Evolutionary conservation across 495 filamentous ascomycete genomes (phyloP).

Genomic region (Tuber calosporum): DNA sequence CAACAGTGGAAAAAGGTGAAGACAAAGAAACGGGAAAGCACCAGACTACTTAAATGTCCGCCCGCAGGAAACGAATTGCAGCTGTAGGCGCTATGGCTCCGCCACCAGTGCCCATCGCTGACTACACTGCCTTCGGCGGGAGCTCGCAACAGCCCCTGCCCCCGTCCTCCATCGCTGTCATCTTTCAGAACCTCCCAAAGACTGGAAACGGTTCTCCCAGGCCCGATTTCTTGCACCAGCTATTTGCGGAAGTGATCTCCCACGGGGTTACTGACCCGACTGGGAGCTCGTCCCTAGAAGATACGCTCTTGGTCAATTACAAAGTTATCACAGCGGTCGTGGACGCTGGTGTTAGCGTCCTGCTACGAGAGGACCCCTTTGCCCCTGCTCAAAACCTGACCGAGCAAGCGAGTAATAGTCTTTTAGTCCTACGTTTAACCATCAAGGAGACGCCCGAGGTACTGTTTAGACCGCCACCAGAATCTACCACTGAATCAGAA

Average conservation of each 20-base stretch:
- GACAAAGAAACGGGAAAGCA: background rate
- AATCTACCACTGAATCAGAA: slow-evolving; percentile 47
- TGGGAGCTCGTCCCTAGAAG: slow-evolving; percentile 48
- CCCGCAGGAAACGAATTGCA: slow-evolving; percentile 44
- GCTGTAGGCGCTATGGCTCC: slow-evolving; percentile 36
- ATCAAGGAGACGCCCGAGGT: slow-evolving; percentile 67
- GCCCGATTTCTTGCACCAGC: slow-evolving; percentile 55
- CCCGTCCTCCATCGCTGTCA: slow-evolving; percentile 50
- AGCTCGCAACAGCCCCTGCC: slow-evolving; percentile 39
- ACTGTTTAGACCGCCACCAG: slow-evolving; percentile 49
- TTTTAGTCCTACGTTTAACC: slow-evolving; percentile 64
- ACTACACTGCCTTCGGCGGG: background rate
- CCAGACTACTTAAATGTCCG: slow-evolving; percentile 26
- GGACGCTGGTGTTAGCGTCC: slow-evolving; percentile 66
- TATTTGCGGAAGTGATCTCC: slow-evolving; percentile 58
- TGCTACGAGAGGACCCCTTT: slow-evolving; percentile 57
- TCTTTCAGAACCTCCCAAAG: slow-evolving; percentile 48
- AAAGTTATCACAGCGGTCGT: slow-evolving; percentile 77
- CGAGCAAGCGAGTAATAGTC: slow-evolving; percentile 56
- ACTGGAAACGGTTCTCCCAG: slow-evolving; percentile 39
- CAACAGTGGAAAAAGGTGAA: background rate
- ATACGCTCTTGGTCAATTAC: slow-evolving; percentile 66
- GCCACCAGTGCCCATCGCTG: slow-evolving; percentile 11
- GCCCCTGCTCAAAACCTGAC: slow-evolving; percentile 49
- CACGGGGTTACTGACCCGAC: slow-evolving; percentile 44